phyloP scores from a whole-genome alignment of 2,329 filamentous ascomycete genomes.

The Tolypocladium tropicale region DNA sequence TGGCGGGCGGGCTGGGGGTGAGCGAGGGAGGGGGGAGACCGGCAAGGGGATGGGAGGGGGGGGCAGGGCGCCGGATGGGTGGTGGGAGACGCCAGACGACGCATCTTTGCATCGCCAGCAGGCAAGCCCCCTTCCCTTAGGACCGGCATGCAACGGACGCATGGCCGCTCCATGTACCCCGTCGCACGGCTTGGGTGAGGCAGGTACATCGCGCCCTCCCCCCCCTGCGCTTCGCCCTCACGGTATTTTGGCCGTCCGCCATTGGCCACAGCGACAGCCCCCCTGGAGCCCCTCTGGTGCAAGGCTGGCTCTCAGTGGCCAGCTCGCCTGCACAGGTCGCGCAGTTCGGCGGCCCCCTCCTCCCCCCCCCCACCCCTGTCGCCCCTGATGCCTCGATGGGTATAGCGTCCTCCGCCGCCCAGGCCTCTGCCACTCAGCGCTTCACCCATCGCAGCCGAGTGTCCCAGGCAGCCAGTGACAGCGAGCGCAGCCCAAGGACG shows the following conservation, averaged over 20 bases:
- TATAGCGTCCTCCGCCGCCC: not conserved
- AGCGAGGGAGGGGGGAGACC: not conserved
- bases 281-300: not conserved
- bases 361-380: slow-evolving; percentile 1
- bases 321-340: not conserved
- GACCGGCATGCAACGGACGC: not conserved
- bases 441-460: not conserved
- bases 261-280: not conserved
- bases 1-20: not conserved
- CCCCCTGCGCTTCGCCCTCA: not conserved
- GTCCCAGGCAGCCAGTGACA: not conserved
- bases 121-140: not conserved
- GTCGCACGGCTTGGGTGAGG: not conserved
- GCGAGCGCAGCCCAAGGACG: not conserved
- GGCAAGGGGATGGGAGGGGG: not conserved
- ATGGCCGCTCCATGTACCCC: not conserved
- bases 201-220: not conserved
- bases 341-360: not conserved
- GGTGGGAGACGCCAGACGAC: not conserved
- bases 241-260: not conserved
- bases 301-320: not conserved
- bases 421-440: not conserved
- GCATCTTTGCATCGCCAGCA: not conserved
- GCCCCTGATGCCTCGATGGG: not conserved
- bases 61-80: not conserved